These are phyloP conservation scores for Trichoderma virens DNA, from an alignment of 495 filamentous ascomycete genomes.

Conservation along the genomic window DNA sequence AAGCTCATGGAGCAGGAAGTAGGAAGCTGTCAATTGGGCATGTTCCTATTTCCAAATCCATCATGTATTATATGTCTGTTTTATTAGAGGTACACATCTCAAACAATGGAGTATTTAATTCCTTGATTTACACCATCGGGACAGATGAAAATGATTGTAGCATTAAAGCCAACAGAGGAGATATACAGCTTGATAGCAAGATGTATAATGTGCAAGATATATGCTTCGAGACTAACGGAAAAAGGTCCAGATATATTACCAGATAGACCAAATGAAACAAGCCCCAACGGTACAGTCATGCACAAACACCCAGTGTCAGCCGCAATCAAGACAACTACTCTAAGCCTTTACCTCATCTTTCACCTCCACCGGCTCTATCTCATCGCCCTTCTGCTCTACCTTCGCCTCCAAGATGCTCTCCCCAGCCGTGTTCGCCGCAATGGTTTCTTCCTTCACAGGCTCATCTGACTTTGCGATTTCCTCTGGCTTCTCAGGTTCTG, in stretches of 20 bases:
- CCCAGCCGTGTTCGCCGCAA: conserved; percentile 50
- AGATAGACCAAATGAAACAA: not conserved
- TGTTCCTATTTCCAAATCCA: too few relatives aligned
- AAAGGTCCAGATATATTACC: too few relatives aligned
- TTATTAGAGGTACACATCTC: not conserved
- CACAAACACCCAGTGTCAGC: not conserved
- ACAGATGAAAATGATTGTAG: not conserved
- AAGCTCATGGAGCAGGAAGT: conserved; percentile 9
- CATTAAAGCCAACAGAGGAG: too few relatives aligned
- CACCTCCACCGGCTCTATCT: conserved; percentile 29
- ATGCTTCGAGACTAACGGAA: too few relatives aligned
- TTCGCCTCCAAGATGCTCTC: conserved; percentile 40
- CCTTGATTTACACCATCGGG: not conserved
- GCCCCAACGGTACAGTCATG: not conserved
- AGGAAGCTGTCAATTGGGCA: too few relatives aligned
- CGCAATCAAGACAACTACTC: not conserved
- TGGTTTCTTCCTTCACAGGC: conserved; percentile 21
- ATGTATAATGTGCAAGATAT: not conserved
- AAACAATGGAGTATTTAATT: not conserved
- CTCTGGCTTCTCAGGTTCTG: conserved; percentile 11
- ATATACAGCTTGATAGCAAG: too few relatives aligned
- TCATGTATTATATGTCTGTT: not conserved
- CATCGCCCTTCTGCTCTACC: conserved; percentile 26
- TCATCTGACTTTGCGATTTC: conserved; percentile 15
- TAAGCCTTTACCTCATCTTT: conserved; percentile 17